Percentiles rank a stretch among this genome's conserved stretches.
These are phyloP conservation scores for Zasmidium cellare DNA, from an alignment of 2,329 filamentous ascomycete genomes.

Conservation along the genomic window DNA sequence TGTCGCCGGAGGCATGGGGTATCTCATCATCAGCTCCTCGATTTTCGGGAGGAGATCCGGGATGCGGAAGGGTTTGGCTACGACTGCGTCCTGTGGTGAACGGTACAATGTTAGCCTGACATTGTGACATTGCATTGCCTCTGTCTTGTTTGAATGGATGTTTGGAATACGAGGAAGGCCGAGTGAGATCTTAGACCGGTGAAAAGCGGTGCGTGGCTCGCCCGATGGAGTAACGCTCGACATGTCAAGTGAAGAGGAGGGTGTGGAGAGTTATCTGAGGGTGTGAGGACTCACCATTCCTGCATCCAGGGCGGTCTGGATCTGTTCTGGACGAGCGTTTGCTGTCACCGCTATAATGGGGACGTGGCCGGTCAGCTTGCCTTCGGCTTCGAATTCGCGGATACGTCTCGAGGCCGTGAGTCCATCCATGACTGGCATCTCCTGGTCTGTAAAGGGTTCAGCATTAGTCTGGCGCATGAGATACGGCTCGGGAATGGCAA, in stretches of 20 bases:
- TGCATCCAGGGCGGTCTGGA: conserved; percentile 67
- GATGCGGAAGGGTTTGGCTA: conserved; percentile 53
- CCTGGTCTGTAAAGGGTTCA: not conserved
- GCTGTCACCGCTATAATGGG: conserved; percentile 82
- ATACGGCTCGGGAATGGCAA: no score
- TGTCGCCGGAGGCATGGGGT: conserved; percentile 26
- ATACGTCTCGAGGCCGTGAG: conserved; percentile 71
- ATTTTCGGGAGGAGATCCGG: conserved; percentile 53
- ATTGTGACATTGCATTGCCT: no score
- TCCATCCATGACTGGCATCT: conserved; percentile 53
- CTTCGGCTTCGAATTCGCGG: conserved; percentile 64
- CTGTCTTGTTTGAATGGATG: no score
- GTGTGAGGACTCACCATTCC: conserved; percentile 57
- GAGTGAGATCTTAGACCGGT: not conserved
- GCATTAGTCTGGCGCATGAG: no score
- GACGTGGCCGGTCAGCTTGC: conserved; percentile 64
- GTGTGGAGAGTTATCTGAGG: not conserved
- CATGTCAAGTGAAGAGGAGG: conserved; percentile 3
- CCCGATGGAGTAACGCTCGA: not conserved
- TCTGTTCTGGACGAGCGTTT: conserved; percentile 74
- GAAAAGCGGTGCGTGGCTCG: not conserved
- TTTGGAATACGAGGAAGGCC: no score
- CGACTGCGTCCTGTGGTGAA: conserved; percentile 48
- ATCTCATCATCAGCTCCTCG: conserved; percentile 44
- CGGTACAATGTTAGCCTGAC: conserved; percentile 16